Percentiles rank a stretch among this genome's conserved stretches.
Conservation (phyloP, 805 yeast species). For the Ogataea philodendri region DNA sequence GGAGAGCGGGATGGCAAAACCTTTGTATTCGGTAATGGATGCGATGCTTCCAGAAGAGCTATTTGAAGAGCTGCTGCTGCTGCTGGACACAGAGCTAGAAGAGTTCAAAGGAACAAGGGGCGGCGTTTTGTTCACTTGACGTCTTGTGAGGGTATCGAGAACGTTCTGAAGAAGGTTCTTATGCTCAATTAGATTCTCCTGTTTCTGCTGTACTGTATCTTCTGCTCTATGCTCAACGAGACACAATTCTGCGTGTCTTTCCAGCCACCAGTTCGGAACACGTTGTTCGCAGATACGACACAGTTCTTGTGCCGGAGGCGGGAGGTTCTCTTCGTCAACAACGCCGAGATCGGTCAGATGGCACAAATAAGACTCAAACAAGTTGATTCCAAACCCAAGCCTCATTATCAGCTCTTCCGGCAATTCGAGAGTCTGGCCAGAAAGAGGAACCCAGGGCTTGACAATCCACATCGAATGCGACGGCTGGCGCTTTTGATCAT, state of each 20-base stretch:
- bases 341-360: slow-evolving; percentile 62
- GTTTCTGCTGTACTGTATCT: slow-evolving; percentile 69
- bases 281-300: slow-evolving; percentile 91
- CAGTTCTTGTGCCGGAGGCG: slow-evolving; percentile 76
- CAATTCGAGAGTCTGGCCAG: slow-evolving; percentile 60
- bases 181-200: slow-evolving; percentile 77
- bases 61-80: slow-evolving; percentile 17
- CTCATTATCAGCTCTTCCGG: slow-evolving; percentile 69
- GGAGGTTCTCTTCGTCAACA: slow-evolving; percentile 61
- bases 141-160: slow-evolving; percentile 37
- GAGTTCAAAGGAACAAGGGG: slow-evolving; percentile 26
- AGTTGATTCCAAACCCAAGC: slow-evolving; percentile 85
- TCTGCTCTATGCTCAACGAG: slow-evolving; percentile 79
- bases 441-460: slow-evolving; percentile 67
- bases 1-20: slow-evolving; percentile 42
- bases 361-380: slow-evolving; percentile 71
- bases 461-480: slow-evolving; percentile 92
- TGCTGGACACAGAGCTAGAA: slow-evolving; percentile 24
- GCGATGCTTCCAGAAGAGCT: slow-evolving; percentile 18
- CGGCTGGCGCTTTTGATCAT: slow-evolving; percentile 55
- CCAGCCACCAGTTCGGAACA: slow-evolving; percentile 97
- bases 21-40: slow-evolving; percentile 52
- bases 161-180: slow-evolving; percentile 46
- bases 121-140: slow-evolving; percentile 14
- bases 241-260: slow-evolving; percentile 85